Conservation (phyloP, 306 rosid genomes). For the Chamaecrista fasciculata region DNA sequence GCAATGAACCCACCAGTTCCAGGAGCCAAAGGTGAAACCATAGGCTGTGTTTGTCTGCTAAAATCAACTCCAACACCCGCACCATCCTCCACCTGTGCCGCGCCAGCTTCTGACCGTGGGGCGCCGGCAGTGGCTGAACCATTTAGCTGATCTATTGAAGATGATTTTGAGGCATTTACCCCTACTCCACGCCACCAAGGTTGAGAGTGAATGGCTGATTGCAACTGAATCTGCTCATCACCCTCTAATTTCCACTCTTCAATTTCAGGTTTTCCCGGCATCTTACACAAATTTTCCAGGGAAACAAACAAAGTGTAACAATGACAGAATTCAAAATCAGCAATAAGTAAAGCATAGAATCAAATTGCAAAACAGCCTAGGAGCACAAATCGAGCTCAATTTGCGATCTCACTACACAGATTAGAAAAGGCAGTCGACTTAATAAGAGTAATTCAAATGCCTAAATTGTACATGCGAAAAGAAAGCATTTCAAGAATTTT, state of each 20-base stretch:
- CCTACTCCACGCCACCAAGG: slow-evolving; percentile 68
- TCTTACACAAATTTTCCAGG: slow-evolving; percentile 47
- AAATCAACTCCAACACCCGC: slow-evolving; percentile 37
- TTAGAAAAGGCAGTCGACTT: too few species aligned
- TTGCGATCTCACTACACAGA: too few species aligned
- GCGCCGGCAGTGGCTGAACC: too few species aligned
- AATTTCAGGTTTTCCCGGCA: slow-evolving; percentile 66
- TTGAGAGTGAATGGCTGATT: slow-evolving; percentile 41
- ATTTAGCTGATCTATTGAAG: slow-evolving; percentile 43
- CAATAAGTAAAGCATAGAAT: neutral
- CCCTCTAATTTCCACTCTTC: slow-evolving; percentile 44
- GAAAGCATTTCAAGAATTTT: too few species aligned
- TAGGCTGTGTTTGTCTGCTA: slow-evolving; percentile 29
- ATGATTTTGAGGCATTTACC: slow-evolving; percentile 40
- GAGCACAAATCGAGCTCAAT: too few species aligned
- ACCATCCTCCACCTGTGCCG: too few species aligned
- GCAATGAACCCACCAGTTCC: slow-evolving; percentile 44
- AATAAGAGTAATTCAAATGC: too few species aligned
- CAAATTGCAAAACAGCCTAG: slow-evolving; percentile 2
- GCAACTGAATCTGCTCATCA: slow-evolving; percentile 43
- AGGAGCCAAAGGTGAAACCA: slow-evolving; percentile 41
- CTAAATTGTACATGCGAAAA: too few species aligned
- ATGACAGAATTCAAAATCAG: neutral
- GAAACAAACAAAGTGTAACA: slow-evolving; percentile 18
- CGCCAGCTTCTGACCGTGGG: too few species aligned